These are phyloP conservation scores for Gyromitra esculenta DNA, from an alignment of 2,329 filamentous ascomycete species.

Conservation along the genomic window DNA sequence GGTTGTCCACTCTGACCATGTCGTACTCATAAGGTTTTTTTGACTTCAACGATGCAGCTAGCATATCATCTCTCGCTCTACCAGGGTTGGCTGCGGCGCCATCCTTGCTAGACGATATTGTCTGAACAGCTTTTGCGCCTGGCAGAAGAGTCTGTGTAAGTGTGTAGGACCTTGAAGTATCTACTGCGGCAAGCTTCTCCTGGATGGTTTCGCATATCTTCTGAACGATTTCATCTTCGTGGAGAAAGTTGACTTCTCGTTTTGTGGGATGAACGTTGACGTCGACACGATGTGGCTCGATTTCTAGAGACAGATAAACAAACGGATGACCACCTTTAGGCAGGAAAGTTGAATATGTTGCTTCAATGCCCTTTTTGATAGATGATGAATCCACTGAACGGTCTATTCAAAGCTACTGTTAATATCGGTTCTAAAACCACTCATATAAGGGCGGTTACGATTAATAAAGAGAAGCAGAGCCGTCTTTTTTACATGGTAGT, in stretches of 20 bases:
- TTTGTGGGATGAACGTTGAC: slow-evolving; percentile 99
- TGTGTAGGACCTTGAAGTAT: slow-evolving; percentile 87
- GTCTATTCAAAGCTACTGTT: slow-evolving; percentile 61
- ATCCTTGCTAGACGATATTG: slow-evolving; percentile 48
- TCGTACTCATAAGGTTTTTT: slow-evolving; percentile 81
- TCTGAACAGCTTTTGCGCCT: slow-evolving; percentile 61
- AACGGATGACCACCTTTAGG: slow-evolving; percentile 96
- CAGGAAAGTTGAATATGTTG: slow-evolving; percentile 85
- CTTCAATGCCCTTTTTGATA: slow-evolving; percentile 89
- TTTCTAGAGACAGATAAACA: slow-evolving; percentile 88
- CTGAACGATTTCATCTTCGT: slow-evolving; percentile 95
- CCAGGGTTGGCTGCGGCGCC: slow-evolving; percentile 60
- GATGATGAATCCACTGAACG: slow-evolving; percentile 88
- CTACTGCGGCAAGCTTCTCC: slow-evolving; percentile 81
- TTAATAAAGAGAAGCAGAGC: slow-evolving; percentile 94
- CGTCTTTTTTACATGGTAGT: slow-evolving; percentile 92
- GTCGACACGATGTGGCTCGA: slow-evolving; percentile 90
- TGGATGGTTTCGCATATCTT: slow-evolving; percentile 83
- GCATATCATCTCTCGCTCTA: slow-evolving; percentile 1
- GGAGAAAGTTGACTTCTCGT: slow-evolving; percentile 93
- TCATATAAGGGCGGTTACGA: slow-evolving; percentile 59
- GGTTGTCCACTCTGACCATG: slow-evolving; percentile 87
- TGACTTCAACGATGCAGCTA: slow-evolving; percentile 57
- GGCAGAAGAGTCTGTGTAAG: slow-evolving; percentile 90
- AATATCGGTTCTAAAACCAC: slow-evolving; percentile 10